These are phyloP conservation scores for Suillus sp. DNA, from an alignment of 768 basidiomycete genomes.

Conservation along the genomic window DNA sequence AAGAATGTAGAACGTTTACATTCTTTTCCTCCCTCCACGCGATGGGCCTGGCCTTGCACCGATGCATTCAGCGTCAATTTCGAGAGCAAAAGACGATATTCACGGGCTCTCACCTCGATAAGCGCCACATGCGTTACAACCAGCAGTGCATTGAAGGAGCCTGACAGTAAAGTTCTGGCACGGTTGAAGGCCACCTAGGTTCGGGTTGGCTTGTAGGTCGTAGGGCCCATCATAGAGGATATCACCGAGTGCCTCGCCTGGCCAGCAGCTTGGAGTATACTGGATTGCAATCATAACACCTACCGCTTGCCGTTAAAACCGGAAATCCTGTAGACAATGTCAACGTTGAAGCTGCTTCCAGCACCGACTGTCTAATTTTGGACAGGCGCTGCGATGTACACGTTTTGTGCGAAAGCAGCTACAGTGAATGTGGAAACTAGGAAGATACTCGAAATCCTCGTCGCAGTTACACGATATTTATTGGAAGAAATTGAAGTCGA, in stretches of 20 bases:
- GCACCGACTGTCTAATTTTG: conserved; percentile 33
- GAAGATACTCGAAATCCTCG: background rate
- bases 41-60: background rate
- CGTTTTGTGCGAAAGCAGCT: conserved; percentile 41
- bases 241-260: conserved; percentile 14
- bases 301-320: conserved; percentile 1
- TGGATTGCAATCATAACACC: conserved; percentile 9
- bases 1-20: background rate
- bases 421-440: background rate
- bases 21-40: background rate
- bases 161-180: conserved; percentile 10
- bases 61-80: background rate
- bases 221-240: conserved; percentile 13
- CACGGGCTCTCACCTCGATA: conserved; percentile 8
- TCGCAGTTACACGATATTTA: background rate
- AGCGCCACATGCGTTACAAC: conserved; percentile 5
- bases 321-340: conserved; percentile 13
- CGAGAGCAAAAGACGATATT: background rate
- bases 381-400: conserved; percentile 39
- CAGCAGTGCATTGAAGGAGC: conserved; percentile 5
- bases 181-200: background rate
- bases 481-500: background rate
- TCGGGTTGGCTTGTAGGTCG: background rate
- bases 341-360: conserved; percentile 38
- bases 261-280: background rate